phyloP scores from a whole-genome alignment of 306 rosid species.

The Prunus mume region DNA sequence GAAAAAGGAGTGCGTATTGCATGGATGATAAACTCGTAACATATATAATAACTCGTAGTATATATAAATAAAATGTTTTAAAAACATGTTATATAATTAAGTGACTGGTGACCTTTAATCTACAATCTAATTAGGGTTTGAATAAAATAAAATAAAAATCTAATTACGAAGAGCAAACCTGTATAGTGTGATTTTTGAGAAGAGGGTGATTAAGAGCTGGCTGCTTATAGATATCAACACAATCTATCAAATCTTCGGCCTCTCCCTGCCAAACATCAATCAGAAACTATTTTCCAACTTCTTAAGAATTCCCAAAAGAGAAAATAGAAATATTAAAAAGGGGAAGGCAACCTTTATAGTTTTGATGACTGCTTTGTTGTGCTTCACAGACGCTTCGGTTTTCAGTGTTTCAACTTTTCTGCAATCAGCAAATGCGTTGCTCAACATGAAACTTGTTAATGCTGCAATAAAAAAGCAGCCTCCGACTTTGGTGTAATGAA shows the following conservation, averaged over 20 bases:
- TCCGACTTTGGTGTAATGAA: not conserved
- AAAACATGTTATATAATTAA: not conserved
- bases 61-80: not conserved
- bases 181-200: slow-evolving; percentile 21
- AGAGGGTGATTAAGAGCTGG: slow-evolving; percentile 30
- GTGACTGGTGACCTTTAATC: not conserved
- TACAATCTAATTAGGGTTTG: not conserved
- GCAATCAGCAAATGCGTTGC: not conserved
- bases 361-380: slow-evolving; percentile 1
- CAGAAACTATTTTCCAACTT: not conserved
- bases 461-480: not conserved
- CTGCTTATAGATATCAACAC: slow-evolving; percentile 26
- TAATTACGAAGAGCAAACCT: not conserved
- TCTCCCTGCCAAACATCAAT: slow-evolving; percentile 1
- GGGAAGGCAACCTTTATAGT: not conserved
- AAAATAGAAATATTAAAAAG: not conserved
- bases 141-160: not conserved
- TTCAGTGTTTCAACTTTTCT: not conserved
- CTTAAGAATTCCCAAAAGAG: not conserved
- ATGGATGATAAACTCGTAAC: too few species aligned
- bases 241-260: slow-evolving; percentile 18
- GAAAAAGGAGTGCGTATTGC: too few species aligned
- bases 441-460: not conserved
- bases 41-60: too few species aligned
- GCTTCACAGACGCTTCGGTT: not conserved